Evolutionary conservation across 2,329 filamentous ascomycete species (phyloP).

Genomic region (Endoconidiophora polonica): DNA sequence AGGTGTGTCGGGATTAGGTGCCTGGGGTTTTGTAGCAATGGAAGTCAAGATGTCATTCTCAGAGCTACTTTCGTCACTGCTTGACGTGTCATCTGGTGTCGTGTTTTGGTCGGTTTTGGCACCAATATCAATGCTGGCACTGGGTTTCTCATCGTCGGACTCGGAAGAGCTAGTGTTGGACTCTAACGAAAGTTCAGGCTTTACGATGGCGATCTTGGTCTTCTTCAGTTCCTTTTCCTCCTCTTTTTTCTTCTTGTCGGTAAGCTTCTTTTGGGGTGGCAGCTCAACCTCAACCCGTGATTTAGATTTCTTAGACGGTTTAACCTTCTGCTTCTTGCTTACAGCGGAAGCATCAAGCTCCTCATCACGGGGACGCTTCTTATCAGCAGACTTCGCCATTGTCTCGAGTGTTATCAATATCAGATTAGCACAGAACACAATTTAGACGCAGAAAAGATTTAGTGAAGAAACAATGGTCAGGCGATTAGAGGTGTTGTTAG

Average conservation of each 20-base stretch:
- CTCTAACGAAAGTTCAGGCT: slow-evolving; percentile 15
- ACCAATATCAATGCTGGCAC: slow-evolving; percentile 16
- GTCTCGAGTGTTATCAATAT: background rate
- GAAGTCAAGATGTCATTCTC: background rate
- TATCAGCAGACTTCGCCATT: slow-evolving; percentile 20
- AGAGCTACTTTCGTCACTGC: no score
- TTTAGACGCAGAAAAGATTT: no score
- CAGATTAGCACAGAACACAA: no score
- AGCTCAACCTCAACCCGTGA: slow-evolving; percentile 16
- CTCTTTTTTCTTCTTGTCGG: slow-evolving; percentile 20
- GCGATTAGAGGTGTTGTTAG: no score
- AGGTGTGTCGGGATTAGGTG: slow-evolving; percentile 18
- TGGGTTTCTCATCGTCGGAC: slow-evolving; percentile 18
- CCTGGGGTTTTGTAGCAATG: slow-evolving; percentile 25
- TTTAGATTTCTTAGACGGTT: slow-evolving; percentile 18
- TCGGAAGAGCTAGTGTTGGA: slow-evolving; percentile 13
- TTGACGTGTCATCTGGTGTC: no score
- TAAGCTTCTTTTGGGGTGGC: slow-evolving; percentile 16
- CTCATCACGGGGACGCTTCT: slow-evolving; percentile 30
- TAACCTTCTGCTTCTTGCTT: slow-evolving; percentile 34
- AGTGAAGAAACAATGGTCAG: no score
- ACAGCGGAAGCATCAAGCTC: slow-evolving; percentile 24
- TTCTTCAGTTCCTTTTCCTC: slow-evolving; percentile 17
- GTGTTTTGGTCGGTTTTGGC: background rate
- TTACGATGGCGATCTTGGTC: slow-evolving; percentile 7